These are phyloP conservation scores for Trapa bicornis DNA, from an alignment of 345 rosid species.

Conservation along the genomic window DNA sequence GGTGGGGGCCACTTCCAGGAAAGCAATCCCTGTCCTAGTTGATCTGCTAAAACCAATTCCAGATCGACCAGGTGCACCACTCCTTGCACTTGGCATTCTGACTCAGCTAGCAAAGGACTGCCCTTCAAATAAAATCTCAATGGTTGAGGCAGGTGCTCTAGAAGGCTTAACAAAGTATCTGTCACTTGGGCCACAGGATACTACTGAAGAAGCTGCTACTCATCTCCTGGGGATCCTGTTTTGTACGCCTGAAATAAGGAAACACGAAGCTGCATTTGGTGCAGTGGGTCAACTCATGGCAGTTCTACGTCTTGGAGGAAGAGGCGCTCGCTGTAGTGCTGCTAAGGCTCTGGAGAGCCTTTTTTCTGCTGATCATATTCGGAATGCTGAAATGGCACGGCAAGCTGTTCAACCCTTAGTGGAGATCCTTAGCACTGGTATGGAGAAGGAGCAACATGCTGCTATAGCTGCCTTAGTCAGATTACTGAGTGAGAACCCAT, in stretches of 20 bases:
- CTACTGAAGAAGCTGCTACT: slow-evolving; percentile 98
- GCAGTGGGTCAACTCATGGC: slow-evolving; percentile 96
- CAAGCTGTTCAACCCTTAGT: slow-evolving; percentile 99
- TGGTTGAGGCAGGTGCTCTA: slow-evolving; percentile 96
- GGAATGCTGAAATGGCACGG: slow-evolving; percentile 86
- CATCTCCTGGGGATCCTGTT: slow-evolving; percentile 82
- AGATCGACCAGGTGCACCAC: slow-evolving; percentile 98
- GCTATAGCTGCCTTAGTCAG: slow-evolving; percentile 94
- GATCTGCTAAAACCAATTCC: slow-evolving; percentile 99
- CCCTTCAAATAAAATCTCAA: slow-evolving; percentile 71
- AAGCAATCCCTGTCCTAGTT: slow-evolving; percentile 92
- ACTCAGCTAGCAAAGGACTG: slow-evolving; percentile 92
- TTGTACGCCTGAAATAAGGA: slow-evolving; percentile 83
- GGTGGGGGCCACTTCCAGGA: slow-evolving; percentile 93
- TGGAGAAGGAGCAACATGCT: slow-evolving; percentile 97
- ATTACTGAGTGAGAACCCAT: slow-evolving; percentile 90
- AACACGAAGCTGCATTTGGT: slow-evolving; percentile 92
- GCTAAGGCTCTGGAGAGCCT: slow-evolving; percentile 95
- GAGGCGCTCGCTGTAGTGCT: slow-evolving; percentile 92
- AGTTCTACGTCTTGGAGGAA: slow-evolving; percentile 91
- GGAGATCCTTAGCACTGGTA: slow-evolving; percentile 89
- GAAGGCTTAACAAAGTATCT: slow-evolving; percentile 95
- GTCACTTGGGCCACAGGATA: slow-evolving; percentile 97
- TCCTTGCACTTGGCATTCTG: slow-evolving; percentile 75
- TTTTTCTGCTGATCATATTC: slow-evolving; percentile 90